A percentile compares a stretch with the other conserved stretches of the same genome.
phyloP scores from a whole-genome alignment of 768 basidiomycete genomes.

The Cystobasidium ongulense region DNA sequence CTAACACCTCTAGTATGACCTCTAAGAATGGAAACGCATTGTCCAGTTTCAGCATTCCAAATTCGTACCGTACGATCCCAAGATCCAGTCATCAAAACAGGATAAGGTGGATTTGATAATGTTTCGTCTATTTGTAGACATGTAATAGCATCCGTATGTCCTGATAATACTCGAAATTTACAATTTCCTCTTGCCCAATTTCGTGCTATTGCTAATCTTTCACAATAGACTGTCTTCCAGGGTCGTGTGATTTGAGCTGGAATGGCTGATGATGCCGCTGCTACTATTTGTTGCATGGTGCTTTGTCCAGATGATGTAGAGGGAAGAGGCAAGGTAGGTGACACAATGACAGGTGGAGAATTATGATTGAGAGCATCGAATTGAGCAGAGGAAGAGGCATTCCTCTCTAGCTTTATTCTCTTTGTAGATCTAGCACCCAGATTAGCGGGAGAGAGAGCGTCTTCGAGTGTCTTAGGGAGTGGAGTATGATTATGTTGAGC shows the following conservation, averaged over 20 bases:
- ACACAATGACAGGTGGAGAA: neutral
- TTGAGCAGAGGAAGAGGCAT: constrained; percentile 2
- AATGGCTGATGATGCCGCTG: constrained; percentile 33
- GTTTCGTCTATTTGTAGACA: constrained; percentile 90
- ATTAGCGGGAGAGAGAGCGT: neutral
- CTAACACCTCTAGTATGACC: constrained; percentile 90
- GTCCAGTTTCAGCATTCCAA: constrained; percentile 92
- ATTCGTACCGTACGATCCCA: constrained; percentile 90
- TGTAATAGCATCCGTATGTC: constrained; percentile 94
- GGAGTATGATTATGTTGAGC: constrained; percentile 25
- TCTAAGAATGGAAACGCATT: constrained; percentile 67
- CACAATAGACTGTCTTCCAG: constrained; percentile 97
- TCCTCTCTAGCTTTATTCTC: neutral
- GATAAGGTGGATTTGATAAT: constrained; percentile 60
- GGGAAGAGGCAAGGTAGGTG: neutral
- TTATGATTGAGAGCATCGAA: neutral
- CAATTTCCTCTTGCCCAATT: constrained; percentile 95
- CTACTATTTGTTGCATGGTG: constrained; percentile 30
- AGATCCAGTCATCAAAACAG: constrained; percentile 92
- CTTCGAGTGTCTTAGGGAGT: constrained; percentile 13
- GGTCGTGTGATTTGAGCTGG: constrained; percentile 57
- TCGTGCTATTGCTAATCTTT: constrained; percentile 88
- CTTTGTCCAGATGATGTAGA: constrained; percentile 8
- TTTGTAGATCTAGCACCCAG: neutral
- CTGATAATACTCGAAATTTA: constrained; percentile 71